Conservation (phyloP, 2,329 filamentous ascomycete species). For the Fusarium robinianum region DNA sequence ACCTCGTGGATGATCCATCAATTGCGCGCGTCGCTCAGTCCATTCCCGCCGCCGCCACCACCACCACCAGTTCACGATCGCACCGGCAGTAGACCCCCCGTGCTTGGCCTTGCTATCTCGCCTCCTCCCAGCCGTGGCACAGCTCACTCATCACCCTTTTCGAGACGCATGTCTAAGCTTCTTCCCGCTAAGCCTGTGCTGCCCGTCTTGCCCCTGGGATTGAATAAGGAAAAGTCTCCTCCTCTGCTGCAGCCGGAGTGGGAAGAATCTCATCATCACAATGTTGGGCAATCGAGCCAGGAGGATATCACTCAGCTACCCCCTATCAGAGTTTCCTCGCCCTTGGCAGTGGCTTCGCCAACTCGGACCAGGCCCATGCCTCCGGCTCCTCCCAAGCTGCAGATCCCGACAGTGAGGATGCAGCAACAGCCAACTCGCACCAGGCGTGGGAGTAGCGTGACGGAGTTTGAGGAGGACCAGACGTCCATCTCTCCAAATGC, state of each 20-base stretch:
- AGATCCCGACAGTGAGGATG: conserved; percentile 33
- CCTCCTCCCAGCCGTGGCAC: conserved; percentile 31
- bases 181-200: conserved; percentile 54
- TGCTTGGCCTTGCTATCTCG: conserved; percentile 53
- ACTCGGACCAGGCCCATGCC: conserved; percentile 22
- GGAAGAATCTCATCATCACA: conserved; percentile 15
- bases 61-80: conserved; percentile 35
- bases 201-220: conserved; percentile 33
- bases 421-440: conserved; percentile 7
- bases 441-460: conserved; percentile 51
- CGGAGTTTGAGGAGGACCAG: conserved; percentile 58
- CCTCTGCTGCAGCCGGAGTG: conserved; percentile 18
- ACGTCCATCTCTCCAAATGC: conserved; percentile 42
- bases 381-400: conserved; percentile 36
- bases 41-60: conserved; percentile 25
- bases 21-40: conserved; percentile 27
- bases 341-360: conserved; percentile 18
- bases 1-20: conserved; percentile 38
- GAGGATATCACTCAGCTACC: conserved; percentile 18
- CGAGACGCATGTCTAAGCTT: conserved; percentile 48
- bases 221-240: conserved; percentile 24
- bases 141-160: conserved; percentile 27
- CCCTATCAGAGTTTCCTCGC: conserved; percentile 13
- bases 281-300: conserved; percentile 7
- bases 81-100: conserved; percentile 42